phyloP scores from a whole-genome alignment of 495 filamentous ascomycete species.

The Aspergillus sclerotioniger region DNA sequence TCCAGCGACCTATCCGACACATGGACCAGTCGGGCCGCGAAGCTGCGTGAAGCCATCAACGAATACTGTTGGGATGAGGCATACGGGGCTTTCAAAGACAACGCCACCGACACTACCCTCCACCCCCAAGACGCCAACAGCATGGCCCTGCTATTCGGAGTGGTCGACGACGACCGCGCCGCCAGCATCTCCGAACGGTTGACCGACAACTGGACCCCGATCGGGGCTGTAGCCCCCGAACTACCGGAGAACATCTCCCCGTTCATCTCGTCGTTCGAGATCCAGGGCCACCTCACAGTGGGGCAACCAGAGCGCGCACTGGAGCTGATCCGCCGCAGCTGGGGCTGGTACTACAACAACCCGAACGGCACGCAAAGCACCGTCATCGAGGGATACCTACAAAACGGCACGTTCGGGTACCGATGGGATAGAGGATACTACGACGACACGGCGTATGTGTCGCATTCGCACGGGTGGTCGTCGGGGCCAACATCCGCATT shows the following conservation, averaged over 20 bases:
- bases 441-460: conserved; percentile 38
- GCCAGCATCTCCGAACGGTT: conserved; percentile 45
- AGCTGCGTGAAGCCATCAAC: conserved; percentile 43
- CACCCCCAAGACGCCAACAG: conserved; percentile 55
- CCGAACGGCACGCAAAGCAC: conserved; percentile 60
- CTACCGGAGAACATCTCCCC: conserved; percentile 58
- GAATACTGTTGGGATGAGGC: conserved; percentile 49
- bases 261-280: conserved; percentile 60
- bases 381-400: conserved; percentile 57
- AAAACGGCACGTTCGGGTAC: conserved; percentile 56
- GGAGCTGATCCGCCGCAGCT: conserved; percentile 56
- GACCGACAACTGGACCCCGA: conserved; percentile 52
- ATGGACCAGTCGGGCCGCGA: conserved; percentile 39
- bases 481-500: conserved; percentile 57
- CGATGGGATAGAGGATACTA: conserved; percentile 42
- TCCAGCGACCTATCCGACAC: conserved; percentile 40
- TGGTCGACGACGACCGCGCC: conserved; percentile 35
- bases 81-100: conserved; percentile 57
- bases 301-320: conserved; percentile 47
- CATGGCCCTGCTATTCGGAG: conserved; percentile 40
- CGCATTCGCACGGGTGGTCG: conserved; percentile 62
- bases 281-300: conserved; percentile 55
- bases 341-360: conserved; percentile 63
- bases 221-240: conserved; percentile 58
- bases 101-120: conserved; percentile 44